A percentile compares a stretch with the other conserved stretches of the same genome.
Evolutionary conservation across 2,329 filamentous ascomycete species (phyloP).

Genomic region (Coleophoma cylindrospora): DNA sequence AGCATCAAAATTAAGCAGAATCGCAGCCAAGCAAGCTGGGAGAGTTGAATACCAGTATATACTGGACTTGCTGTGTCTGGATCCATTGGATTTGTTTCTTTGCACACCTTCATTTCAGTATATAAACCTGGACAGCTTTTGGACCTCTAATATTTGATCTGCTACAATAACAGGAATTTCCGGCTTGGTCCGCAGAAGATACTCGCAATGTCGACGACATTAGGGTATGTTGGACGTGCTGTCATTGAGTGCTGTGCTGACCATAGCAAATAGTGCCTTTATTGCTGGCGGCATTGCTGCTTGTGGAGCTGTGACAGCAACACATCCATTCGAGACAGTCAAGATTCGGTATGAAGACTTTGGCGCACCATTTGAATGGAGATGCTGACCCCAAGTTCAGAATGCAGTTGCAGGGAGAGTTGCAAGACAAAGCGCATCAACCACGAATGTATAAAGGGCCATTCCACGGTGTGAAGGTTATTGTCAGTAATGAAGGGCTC

Average conservation of each 20-base stretch:
- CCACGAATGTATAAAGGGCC: slow-evolving; percentile 88
- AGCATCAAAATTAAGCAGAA: not conserved
- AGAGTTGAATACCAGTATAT: too few species aligned
- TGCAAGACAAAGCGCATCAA: slow-evolving; percentile 80
- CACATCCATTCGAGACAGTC: slow-evolving; percentile 96
- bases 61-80: too few species aligned
- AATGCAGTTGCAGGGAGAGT: slow-evolving; percentile 93
- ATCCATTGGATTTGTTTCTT: not conserved
- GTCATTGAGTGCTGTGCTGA: too few species aligned
- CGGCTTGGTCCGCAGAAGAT: slow-evolving; percentile 16
- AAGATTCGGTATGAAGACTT: slow-evolving; percentile 75
- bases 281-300: slow-evolving; percentile 94
- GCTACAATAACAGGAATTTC: slow-evolving; percentile 8
- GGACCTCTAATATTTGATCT: not conserved
- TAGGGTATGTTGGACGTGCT: slow-evolving; percentile 31
- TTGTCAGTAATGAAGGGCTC: slow-evolving; percentile 84
- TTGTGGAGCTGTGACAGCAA: slow-evolving; percentile 94
- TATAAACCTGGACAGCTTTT: not conserved
- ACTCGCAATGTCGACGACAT: slow-evolving; percentile 46
- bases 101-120: not conserved
- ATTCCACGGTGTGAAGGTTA: slow-evolving; percentile 84
- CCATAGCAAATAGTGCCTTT: slow-evolving; percentile 57
- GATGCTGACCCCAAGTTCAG: slow-evolving; percentile 36
- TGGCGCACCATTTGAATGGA: not conserved
- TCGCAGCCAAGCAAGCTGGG: not conserved